Percentiles rank a stretch among this genome's conserved stretches.
Conservation (phyloP, 345 rosid species). For the Cardamine occulta region DNA sequence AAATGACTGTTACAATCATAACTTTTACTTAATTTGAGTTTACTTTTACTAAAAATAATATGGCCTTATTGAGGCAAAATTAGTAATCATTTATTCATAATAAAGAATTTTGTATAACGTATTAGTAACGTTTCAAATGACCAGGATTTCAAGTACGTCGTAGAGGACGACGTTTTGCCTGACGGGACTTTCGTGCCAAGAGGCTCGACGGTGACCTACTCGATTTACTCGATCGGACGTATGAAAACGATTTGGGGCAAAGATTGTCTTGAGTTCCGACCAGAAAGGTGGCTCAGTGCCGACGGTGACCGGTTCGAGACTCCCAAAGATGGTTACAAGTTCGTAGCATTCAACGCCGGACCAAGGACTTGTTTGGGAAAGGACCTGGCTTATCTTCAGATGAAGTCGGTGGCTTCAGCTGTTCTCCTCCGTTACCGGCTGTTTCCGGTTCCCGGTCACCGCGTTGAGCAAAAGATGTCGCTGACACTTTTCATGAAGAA, state of each 20-base stretch:
- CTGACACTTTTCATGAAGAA: conserved; percentile 89
- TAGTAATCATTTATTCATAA: neutral
- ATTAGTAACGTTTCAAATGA: conserved; percentile 30
- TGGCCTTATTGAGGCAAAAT: conserved; percentile 9
- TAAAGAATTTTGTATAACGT: conserved; percentile 25
- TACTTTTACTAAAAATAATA: conserved; percentile 17
- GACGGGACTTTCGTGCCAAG: conserved; percentile 80
- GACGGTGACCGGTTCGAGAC: conserved; percentile 62
- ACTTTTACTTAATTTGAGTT: conserved; percentile 14
- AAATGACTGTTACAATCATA: conserved; percentile 28
- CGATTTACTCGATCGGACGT: conserved; percentile 86
- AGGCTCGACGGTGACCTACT: conserved; percentile 86
- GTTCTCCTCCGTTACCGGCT: conserved; percentile 80
- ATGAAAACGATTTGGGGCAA: conserved; percentile 93
- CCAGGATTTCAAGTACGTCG: conserved; percentile 74
- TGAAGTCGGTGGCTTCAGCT: conserved; percentile 90
- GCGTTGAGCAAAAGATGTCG: conserved; percentile 93
- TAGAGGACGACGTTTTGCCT: conserved; percentile 72
- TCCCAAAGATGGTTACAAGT: conserved; percentile 83
- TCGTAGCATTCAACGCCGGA: conserved; percentile 88
- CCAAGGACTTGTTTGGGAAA: conserved; percentile 94
- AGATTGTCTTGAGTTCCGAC: conserved; percentile 78
- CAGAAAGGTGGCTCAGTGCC: conserved; percentile 78
- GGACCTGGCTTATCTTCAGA: conserved; percentile 87
- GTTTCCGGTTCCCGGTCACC: conserved; percentile 71